Evolutionary conservation across 78 protist genomes (phyloP).

Genomic region (Anaeramoeba flamelloides): DNA sequence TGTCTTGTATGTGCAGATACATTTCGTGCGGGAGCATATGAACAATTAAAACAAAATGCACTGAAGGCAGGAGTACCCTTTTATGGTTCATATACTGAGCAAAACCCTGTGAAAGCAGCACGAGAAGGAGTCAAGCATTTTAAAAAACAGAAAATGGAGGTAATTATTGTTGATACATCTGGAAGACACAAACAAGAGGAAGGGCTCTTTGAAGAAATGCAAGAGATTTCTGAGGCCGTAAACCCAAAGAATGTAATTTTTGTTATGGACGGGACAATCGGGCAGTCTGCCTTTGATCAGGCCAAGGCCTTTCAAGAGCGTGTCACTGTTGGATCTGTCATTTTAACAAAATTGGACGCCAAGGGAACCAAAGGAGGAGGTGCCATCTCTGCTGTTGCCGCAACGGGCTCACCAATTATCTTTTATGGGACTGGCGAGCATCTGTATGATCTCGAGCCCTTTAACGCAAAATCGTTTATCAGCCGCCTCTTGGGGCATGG

Average conservation of each 20-base stretch:
- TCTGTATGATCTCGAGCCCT: neutral
- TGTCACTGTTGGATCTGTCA: neutral
- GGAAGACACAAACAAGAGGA: neutral
- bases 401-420: neutral
- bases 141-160: neutral
- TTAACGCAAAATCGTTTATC: neutral
- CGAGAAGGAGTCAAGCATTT: neutral
- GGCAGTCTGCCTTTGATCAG: neutral
- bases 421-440: neutral
- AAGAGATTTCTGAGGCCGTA: neutral
- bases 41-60: neutral
- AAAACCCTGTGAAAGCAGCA: neutral
- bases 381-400: neutral
- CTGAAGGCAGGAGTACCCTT: neutral
- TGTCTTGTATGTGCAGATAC: neutral
- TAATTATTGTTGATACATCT: neutral
- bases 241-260: neutral
- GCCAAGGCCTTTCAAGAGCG: neutral
- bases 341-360: neutral
- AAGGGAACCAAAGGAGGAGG: neutral
- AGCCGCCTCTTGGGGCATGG: neutral
- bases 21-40: neutral
- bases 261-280: neutral
- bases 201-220: neutral
- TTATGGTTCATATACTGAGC: neutral